A percentile compares a stretch with the other conserved stretches of the same genome.
Conservation (phyloP, 2,329 filamentous ascomycete species). For the Alternaria sp. region DNA sequence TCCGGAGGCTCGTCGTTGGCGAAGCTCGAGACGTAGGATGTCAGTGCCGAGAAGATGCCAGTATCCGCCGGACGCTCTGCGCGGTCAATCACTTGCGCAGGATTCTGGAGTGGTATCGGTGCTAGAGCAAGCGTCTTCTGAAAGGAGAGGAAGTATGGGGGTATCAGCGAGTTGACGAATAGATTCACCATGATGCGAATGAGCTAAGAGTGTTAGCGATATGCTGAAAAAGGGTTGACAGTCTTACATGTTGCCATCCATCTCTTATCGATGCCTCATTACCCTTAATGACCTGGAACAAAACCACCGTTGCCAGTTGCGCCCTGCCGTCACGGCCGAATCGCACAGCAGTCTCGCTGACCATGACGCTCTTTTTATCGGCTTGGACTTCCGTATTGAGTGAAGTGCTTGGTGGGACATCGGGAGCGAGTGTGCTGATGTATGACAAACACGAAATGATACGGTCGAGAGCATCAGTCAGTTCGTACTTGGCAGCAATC, state of each 20-base stretch:
- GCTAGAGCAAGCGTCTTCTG: slow-evolving; percentile 75
- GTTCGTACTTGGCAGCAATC: slow-evolving; percentile 84
- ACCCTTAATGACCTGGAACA: slow-evolving; percentile 89
- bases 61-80: slow-evolving; percentile 79
- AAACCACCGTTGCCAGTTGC: slow-evolving; percentile 91
- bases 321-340: slow-evolving; percentile 94
- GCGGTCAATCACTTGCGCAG: slow-evolving; percentile 91
- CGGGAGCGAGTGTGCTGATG: slow-evolving; percentile 86
- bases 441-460: slow-evolving; percentile 90
- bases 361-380: slow-evolving; percentile 93
- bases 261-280: slow-evolving; percentile 80
- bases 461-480: slow-evolving; percentile 88
- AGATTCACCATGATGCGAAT: slow-evolving; percentile 93
- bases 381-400: slow-evolving; percentile 97
- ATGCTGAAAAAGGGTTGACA: background rate
- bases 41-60: slow-evolving; percentile 92
- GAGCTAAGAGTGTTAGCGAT: slow-evolving; percentile 67
- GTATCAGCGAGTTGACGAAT: slow-evolving; percentile 93
- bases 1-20: slow-evolving; percentile 97
- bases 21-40: slow-evolving; percentile 98
- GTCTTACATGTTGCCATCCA: slow-evolving; percentile 80
- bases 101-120: slow-evolving; percentile 86
- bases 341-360: slow-evolving; percentile 95
- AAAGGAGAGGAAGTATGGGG: slow-evolving; percentile 75
- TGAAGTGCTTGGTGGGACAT: slow-evolving; percentile 78